phyloP scores from a whole-genome alignment of 2,329 filamentous ascomycete species.

The Elsinoe arachidis region DNA sequence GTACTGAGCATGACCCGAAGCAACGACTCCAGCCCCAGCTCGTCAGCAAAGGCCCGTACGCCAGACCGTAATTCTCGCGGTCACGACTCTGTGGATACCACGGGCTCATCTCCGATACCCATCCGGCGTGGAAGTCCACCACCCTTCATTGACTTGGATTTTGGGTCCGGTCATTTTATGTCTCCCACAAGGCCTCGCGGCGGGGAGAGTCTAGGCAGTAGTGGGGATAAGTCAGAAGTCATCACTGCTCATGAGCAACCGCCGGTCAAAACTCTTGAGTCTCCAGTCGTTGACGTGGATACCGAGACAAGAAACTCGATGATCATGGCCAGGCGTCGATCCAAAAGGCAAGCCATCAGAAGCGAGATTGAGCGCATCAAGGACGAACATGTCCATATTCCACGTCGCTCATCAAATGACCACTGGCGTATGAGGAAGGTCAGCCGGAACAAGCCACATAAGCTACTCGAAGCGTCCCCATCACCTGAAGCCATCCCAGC shows the following conservation, averaged over 20 bases:
- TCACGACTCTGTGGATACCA: background rate
- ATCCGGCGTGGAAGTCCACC: slow-evolving; percentile 4
- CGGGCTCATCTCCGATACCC: background rate
- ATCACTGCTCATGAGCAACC: background rate
- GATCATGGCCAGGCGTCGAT: slow-evolving; percentile 6
- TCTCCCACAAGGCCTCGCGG: background rate
- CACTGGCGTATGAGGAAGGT: slow-evolving; percentile 1
- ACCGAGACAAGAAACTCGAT: background rate
- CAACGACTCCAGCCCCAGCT: background rate
- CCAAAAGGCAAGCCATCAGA: slow-evolving; percentile 7
- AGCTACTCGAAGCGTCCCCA: background rate
- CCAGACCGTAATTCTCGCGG: background rate
- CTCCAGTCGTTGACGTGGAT: background rate
- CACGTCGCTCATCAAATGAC: slow-evolving; percentile 5
- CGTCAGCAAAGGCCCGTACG: background rate
- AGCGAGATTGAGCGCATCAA: slow-evolving; percentile 10
- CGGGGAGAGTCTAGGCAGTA: background rate
- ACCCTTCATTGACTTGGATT: slow-evolving; percentile 8
- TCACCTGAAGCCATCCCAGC: background rate
- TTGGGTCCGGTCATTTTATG: slow-evolving; percentile 7
- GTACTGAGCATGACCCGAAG: slow-evolving; percentile 1
- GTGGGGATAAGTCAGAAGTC: background rate
- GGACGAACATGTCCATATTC: slow-evolving; percentile 1
- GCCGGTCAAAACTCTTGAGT: background rate
- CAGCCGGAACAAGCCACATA: background rate